Percentiles rank a stretch among this genome's conserved stretches.
Conservation (phyloP, 2,329 filamentous ascomycete species). For the Claviceps monticola region DNA sequence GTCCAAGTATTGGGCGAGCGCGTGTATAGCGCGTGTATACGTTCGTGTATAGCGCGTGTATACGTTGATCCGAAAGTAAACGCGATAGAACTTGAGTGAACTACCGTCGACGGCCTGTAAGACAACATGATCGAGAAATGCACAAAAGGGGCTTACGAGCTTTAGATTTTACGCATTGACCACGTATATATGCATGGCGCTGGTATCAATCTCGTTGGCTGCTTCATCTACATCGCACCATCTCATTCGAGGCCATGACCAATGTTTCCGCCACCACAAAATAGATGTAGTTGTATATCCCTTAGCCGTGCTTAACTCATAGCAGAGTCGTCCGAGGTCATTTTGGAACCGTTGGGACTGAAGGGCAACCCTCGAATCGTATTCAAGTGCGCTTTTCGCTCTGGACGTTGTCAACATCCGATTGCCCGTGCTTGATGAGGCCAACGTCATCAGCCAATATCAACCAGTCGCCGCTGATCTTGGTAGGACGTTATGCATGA, state of each 20-base stretch:
- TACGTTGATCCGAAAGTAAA: too few relatives aligned
- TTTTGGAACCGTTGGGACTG: too few relatives aligned
- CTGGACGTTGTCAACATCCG: too few relatives aligned
- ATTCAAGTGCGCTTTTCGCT: too few relatives aligned
- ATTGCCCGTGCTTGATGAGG: too few relatives aligned
- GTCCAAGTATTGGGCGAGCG: too few relatives aligned
- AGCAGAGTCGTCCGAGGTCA: conserved; percentile 22
- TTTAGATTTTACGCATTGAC: conserved; percentile 41
- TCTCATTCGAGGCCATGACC: conserved; percentile 64
- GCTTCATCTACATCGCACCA: conserved; percentile 48
- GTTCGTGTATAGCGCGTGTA: too few relatives aligned
- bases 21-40: too few relatives aligned
- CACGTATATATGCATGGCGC: conserved; percentile 59
- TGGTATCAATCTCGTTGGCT: conserved; percentile 52
- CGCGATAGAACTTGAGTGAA: conserved; percentile 16
- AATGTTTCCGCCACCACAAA: conserved; percentile 66
- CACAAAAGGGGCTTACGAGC: conserved; percentile 43
- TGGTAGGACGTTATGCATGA: conserved; percentile 21
- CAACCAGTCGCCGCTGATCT: conserved; percentile 3
- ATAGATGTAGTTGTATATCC: conserved; percentile 61
- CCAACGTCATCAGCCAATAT: too few relatives aligned
- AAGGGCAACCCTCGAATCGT: too few relatives aligned
- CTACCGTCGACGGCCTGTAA: conserved; percentile 37
- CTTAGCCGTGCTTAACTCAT: conserved; percentile 26
- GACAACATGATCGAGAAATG: conserved; percentile 60